These are phyloP conservation scores for Agapanthus africanus DNA, from an alignment of 106 monocot species.

Conservation along the genomic window DNA sequence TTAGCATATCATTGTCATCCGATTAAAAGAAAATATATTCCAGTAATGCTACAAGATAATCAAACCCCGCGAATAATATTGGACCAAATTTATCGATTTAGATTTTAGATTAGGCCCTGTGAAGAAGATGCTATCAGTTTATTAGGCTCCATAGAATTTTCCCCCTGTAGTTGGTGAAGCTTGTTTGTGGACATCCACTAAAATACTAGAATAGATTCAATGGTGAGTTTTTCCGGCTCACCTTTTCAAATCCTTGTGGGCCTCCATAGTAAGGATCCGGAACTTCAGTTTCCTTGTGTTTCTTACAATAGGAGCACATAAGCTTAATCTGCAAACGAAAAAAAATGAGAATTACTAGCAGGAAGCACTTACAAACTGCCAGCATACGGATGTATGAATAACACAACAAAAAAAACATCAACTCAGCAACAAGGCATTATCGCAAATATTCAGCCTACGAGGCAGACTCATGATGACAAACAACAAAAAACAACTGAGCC, in stretches of 20 bases:
- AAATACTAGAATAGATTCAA: neutral
- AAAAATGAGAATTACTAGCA: too few relatives aligned
- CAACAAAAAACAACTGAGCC: too few relatives aligned
- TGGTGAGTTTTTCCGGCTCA: slow-evolving; percentile 6
- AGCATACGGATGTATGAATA: too few relatives aligned
- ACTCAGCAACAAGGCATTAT: neutral
- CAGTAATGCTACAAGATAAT: neutral
- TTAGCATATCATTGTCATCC: neutral
- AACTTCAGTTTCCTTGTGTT: slow-evolving; percentile 70
- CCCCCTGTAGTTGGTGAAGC: too few relatives aligned
- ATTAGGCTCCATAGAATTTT: too few relatives aligned
- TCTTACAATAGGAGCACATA: slow-evolving; percentile 91
- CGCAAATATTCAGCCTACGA: neutral
- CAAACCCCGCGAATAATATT: neutral
- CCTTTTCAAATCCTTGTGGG: slow-evolving; percentile 88
- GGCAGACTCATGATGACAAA: neutral
- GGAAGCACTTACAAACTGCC: too few relatives aligned
- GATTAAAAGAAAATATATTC: neutral
- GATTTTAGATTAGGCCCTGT: neutral
- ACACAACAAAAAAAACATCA: neutral
- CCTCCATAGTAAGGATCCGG: slow-evolving; percentile 99
- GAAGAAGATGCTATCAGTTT: too few relatives aligned
- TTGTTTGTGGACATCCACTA: neutral
- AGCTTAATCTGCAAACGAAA: slow-evolving; percentile 66
- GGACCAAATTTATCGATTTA: neutral